Percentiles rank a stretch among this genome's conserved stretches.
phyloP scores from a whole-genome alignment of 2,329 filamentous ascomycete genomes.

The Neophaeococcomyces mojaviensis region DNA sequence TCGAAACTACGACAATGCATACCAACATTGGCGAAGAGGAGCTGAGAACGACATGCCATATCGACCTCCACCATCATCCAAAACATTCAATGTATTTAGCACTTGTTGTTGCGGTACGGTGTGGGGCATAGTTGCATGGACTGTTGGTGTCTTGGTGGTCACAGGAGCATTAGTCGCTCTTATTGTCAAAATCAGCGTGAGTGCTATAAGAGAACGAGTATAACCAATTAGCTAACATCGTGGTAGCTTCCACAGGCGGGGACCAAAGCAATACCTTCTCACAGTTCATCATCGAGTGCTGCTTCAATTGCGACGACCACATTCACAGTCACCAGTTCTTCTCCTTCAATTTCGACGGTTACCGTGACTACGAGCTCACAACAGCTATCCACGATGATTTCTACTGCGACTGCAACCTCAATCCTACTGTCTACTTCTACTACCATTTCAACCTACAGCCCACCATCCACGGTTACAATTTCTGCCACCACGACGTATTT shows the following conservation, averaged over 20 bases:
- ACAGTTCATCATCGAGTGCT: no score
- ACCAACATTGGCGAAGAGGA: conserved; percentile 4
- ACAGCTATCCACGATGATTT: neutral
- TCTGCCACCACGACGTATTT: neutral
- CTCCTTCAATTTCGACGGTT: neutral
- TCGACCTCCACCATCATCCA: neutral
- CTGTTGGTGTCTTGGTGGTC: conserved; percentile 3
- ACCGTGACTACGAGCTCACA: conserved; percentile 1
- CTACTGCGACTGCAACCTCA: conserved; percentile 2
- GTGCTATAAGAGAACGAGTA: no score
- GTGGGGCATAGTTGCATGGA: conserved; percentile 6
- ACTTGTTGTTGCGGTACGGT: conserved; percentile 8
- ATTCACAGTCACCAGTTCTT: neutral
- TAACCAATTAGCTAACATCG: no score
- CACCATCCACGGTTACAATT: neutral
- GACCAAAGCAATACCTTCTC: no score
- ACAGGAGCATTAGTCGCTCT: neutral
- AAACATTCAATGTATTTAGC: neutral
- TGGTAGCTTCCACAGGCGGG: no score
- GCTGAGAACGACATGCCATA: conserved; percentile 5
- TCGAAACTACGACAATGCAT: neutral
- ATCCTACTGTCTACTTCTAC: neutral
- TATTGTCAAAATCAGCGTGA: conserved; percentile 1
- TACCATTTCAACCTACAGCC: no score
- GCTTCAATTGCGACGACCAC: neutral